phyloP scores from a whole-genome alignment of 306 rosid species.

The Macrotyloma uniflorum region DNA sequence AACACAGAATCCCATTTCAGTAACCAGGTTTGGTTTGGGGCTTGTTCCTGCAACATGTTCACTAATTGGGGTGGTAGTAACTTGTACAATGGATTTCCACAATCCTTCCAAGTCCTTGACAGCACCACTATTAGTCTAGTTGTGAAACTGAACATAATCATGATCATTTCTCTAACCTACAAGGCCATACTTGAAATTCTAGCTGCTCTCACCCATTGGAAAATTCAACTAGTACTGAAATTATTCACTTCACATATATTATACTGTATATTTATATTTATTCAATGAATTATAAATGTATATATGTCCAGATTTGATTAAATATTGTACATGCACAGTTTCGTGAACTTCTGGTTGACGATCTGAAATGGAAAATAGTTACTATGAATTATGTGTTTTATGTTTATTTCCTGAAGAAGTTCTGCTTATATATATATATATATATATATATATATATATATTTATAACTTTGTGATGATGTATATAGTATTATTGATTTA shows the following conservation, averaged over 20 bases:
- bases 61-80: conserved; percentile 63
- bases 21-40: conserved; percentile 84
- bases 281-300: not conserved
- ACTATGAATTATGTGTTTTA: not conserved
- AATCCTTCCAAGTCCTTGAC: conserved; percentile 56
- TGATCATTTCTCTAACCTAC: conserved; percentile 15
- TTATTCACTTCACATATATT: not conserved
- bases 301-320: conserved; percentile 12
- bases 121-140: conserved; percentile 67
- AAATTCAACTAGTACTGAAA: conserved; percentile 8
- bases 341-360: not conserved
- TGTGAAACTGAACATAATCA: conserved; percentile 2
- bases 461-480: too few relatives aligned
- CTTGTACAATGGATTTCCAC: conserved; percentile 72
- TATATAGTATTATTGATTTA: too few relatives aligned
- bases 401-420: too few relatives aligned
- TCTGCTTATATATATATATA: too few relatives aligned
- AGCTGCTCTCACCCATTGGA: conserved; percentile 7
- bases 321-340: conserved; percentile 1
- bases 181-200: not conserved
- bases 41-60: conserved; percentile 75
- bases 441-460: too few relatives aligned
- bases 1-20: conserved; percentile 45
- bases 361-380: not conserved
- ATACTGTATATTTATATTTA: not conserved